Base-by-base conservation (phyloP, 1,139 yeast genomes). In the Sugiyamaella castrensis region DNA sequence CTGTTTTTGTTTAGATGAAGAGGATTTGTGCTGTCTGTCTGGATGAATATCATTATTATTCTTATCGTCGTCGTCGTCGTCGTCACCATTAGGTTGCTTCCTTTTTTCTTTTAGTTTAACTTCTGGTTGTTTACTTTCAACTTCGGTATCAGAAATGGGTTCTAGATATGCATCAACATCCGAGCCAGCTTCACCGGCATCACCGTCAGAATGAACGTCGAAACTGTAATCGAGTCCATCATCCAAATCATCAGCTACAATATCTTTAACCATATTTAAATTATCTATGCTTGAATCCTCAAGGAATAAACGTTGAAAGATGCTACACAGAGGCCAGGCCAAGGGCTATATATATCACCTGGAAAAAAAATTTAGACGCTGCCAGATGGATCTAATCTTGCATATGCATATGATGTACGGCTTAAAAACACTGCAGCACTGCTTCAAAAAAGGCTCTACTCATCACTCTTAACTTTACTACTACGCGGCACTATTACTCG, bases 201-300 rank as follows among this genome's bases (percentile, higher is more conserved):
- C 55, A 24, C 57, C 65, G 37, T 73, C 79, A 9, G 70, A 63
- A 30, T 63, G 67, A 19, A 60, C 65, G 19, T 74, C 82, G 29
- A 76, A 71, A 1, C 72, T 72, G 60, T 81, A 82, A 12, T 71
- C 83, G 40, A 84, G 72, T 1, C 86, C 87, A 62, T 84, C 91
- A 47, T 82, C 86, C 43, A 84, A 70, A 53, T 82, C 88, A 61
- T 84, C 91, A 8, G 32, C 40, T 26, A 33, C 39, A 19, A 37
- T 40, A 7, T 34, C 37, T 35, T 34, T 16, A 32, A 24, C 40
- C 41, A 47, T 43, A 31, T 41, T 34, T n/a, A n/a, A n/a, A n/a
- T n/a, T n/a, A n/a, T n/a, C n/a, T n/a, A n/a, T n/a, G n/a, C n/a
- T n/a, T n/a, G n/a, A n/a, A n/a, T n/a, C n/a, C n/a, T n/a, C n/a